These are phyloP conservation scores for Cajanus cajan DNA, from an alignment of 306 rosid genomes.

Conservation along the genomic window DNA sequence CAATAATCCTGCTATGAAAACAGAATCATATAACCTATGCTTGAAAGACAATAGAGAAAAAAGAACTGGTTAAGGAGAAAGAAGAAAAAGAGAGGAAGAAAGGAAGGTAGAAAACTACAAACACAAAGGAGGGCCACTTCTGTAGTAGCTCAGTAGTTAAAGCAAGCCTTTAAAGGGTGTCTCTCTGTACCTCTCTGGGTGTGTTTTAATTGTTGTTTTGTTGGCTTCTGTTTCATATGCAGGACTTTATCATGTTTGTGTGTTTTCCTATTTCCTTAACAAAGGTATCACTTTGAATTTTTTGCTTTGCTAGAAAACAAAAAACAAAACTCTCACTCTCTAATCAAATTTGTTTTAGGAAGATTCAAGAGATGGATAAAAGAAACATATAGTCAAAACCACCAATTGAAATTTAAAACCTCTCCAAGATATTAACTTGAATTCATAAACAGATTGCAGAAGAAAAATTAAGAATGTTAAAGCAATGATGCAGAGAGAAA, in stretches of 20 bases:
- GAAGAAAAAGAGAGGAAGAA: neutral
- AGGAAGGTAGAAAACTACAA: conserved; percentile 39
- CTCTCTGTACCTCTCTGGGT: conserved; percentile 35
- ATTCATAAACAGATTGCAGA: neutral
- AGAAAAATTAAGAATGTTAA: neutral
- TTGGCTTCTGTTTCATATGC: conserved; percentile 43
- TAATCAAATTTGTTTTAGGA: conserved; percentile 13
- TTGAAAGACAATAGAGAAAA: conserved; percentile 28
- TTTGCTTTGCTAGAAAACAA: neutral
- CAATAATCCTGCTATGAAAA: conserved; percentile 10
- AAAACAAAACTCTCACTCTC: neutral
- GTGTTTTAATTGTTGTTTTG: conserved; percentile 39
- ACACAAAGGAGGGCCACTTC: conserved; percentile 47
- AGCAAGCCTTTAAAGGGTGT: conserved; percentile 42
- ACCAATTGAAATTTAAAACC: neutral
- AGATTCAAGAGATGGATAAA: neutral
- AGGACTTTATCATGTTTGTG: conserved; percentile 5
- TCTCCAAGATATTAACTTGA: conserved; percentile 4
- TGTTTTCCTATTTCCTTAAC: conserved; percentile 33
- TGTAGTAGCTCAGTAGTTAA: conserved; percentile 50
- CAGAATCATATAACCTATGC: conserved; percentile 31
- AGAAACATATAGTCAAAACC: neutral
- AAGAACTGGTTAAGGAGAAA: neutral
- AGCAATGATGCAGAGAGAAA: conserved; percentile 22
- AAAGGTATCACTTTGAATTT: neutral